Evolutionary conservation across 768 basidiomycete species (phyloP).

Genomic region (Galerina sulciceps): DNA sequence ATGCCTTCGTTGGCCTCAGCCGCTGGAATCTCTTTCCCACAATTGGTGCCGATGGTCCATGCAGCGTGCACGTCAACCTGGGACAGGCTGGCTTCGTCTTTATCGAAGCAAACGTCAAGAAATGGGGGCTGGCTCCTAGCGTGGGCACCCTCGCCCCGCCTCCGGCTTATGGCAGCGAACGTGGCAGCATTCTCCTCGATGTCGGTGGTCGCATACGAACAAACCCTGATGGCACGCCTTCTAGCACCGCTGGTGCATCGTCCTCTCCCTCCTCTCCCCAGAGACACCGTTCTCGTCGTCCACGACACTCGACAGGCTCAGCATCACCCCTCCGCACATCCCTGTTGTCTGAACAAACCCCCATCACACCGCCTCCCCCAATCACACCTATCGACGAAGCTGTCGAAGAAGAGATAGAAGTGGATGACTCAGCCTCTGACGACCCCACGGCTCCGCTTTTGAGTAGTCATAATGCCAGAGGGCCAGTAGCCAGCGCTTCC

Average conservation of each 20-base stretch:
- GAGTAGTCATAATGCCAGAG: constrained; percentile 5
- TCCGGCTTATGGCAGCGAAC: constrained; percentile 96
- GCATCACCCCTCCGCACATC: constrained; percentile 72
- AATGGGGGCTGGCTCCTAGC: constrained; percentile 98
- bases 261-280: constrained; percentile 54
- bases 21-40: constrained; percentile 96
- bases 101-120: constrained; percentile 99
- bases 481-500: constrained; percentile 43
- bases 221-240: constrained; percentile 41
- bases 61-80: constrained; percentile 95
- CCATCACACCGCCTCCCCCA: constrained; percentile 63
- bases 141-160: constrained; percentile 97
- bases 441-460: constrained; percentile 31
- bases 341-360: constrained; percentile 42
- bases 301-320: constrained; percentile 42
- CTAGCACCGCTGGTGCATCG: constrained; percentile 41
- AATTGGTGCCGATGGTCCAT: constrained; percentile 94
- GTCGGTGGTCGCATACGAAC: constrained; percentile 68
- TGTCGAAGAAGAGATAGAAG: constrained; percentile 44
- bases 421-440: constrained; percentile 38
- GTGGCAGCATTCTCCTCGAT: constrained; percentile 94
- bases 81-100: constrained; percentile 99
- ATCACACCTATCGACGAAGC: constrained; percentile 80
- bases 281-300: constrained; percentile 66
- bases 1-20: constrained; percentile 90